Percentiles rank a stretch among this genome's conserved stretches.
phyloP scores from a whole-genome alignment of 371 early-diverging fungal species.

The Funneliformis caledonium region DNA sequence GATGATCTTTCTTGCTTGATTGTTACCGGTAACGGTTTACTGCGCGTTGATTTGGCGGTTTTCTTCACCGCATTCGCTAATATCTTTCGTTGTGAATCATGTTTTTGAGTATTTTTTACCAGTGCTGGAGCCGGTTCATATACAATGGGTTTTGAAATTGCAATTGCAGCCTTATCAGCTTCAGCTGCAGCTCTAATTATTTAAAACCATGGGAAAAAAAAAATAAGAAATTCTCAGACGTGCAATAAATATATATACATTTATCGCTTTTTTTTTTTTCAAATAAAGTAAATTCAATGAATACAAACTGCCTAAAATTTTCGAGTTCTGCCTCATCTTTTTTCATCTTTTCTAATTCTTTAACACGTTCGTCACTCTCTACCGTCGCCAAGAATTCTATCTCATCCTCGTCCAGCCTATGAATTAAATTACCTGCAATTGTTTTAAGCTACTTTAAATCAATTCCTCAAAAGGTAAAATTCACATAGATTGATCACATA shows the following conservation, averaged over 20 bases:
- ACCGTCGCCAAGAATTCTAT: conserved; percentile 70
- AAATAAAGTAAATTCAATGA: neutral
- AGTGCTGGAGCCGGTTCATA: neutral
- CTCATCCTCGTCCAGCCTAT: conserved; percentile 77
- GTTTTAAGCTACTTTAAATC: neutral
- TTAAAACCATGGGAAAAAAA: neutral
- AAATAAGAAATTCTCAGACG: neutral
- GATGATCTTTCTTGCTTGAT: neutral
- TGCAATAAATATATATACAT: neutral
- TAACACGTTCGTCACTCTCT: conserved; percentile 61
- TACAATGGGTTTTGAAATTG: neutral
- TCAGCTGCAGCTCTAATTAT: conserved; percentile 28
- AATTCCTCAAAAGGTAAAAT: neutral
- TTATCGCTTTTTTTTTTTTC: neutral
- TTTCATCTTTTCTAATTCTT: conserved; percentile 55
- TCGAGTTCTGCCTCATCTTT: conserved; percentile 67
- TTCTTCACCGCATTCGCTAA: conserved; percentile 9
- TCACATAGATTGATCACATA: conserved; percentile 40
- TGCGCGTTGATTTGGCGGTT: neutral
- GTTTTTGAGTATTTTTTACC: neutral
- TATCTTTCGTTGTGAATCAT: conserved; percentile 22
- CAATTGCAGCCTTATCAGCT: conserved; percentile 2
- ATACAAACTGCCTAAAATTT: conserved; percentile 59
- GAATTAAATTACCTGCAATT: conserved; percentile 66
- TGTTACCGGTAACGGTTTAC: neutral